A percentile compares a stretch with the other conserved stretches of the same genome.
Conservation (phyloP, 75 land plant genomes). For the Selaginella tamariscina region DNA sequence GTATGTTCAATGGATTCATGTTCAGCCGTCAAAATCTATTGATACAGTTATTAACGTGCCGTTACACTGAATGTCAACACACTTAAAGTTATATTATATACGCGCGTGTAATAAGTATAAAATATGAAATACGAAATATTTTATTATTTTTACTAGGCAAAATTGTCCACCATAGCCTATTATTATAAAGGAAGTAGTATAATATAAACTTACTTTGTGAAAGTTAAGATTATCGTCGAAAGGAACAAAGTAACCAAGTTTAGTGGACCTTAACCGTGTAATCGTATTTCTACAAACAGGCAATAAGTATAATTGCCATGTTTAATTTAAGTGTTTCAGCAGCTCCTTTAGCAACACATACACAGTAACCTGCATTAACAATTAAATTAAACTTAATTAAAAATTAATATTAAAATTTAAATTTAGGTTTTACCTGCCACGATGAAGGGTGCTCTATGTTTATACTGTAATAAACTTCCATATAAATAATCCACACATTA, state of each 20-base stretch:
- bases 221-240: constrained; percentile 6
- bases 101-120: too few species aligned
- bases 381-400: too few species aligned
- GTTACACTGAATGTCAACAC: too few species aligned
- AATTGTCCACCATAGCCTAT: neutral
- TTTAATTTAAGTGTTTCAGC: constrained; percentile 6
- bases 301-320: constrained; percentile 6
- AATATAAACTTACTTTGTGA: neutral
- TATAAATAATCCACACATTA: neutral
- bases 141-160: neutral
- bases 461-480: constrained; percentile 6
- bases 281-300: constrained; percentile 54
- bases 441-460: neutral
- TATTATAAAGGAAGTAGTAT: neutral
- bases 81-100: too few species aligned
- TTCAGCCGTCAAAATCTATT: too few species aligned
- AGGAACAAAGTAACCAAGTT: neutral
- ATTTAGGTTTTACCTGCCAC: too few species aligned
- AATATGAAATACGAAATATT: too few species aligned
- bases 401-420: too few species aligned
- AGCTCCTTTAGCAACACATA: neutral
- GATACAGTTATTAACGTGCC: too few species aligned
- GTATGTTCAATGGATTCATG: too few species aligned
- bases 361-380: neutral
- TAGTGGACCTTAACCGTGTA: constrained; percentile 50